phyloP scores from a whole-genome alignment of 2,329 filamentous ascomycete species.

The Fusarium lyarnte region DNA sequence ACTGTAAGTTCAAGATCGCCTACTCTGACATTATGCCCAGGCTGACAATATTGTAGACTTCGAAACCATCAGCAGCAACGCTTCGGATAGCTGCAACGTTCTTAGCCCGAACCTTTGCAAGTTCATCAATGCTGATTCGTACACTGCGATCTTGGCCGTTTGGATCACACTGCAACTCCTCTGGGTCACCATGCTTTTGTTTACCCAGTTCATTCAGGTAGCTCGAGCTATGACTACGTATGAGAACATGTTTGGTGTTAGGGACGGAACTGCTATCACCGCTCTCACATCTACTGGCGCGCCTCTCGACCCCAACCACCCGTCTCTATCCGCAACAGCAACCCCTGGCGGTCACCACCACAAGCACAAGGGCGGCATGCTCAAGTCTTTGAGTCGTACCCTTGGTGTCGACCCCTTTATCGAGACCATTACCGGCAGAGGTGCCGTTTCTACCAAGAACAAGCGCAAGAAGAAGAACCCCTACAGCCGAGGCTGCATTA shows the following conservation, averaged over 20 bases:
- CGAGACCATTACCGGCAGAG: conserved; percentile 86
- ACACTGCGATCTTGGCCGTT: conserved; percentile 79
- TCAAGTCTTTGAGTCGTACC: conserved; percentile 83
- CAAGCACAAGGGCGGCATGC: conserved; percentile 70
- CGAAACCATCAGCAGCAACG: conserved; percentile 62
- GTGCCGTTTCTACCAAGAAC: conserved; percentile 68
- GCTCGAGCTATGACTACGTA: conserved; percentile 94
- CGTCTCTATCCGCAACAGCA: conserved; percentile 65
- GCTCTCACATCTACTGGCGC: conserved; percentile 83
- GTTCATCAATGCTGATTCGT: conserved; percentile 81
- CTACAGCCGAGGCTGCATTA: conserved; percentile 82
- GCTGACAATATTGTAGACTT: conserved; percentile 64
- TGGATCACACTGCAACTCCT: conserved; percentile 88
- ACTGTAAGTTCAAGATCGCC: conserved; percentile 64
- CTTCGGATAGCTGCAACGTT: conserved; percentile 73
- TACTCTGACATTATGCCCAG: background rate
- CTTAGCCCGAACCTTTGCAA: conserved; percentile 80
- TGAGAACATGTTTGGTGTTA: conserved; percentile 91
- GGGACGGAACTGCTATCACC: conserved; percentile 68
- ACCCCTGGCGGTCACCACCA: conserved; percentile 58
- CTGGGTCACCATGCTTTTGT: conserved; percentile 97
- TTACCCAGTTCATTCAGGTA: conserved; percentile 93
- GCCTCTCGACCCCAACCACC: conserved; percentile 73
- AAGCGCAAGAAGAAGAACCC: conserved; percentile 76
- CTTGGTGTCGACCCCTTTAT: conserved; percentile 94